phyloP scores from a whole-genome alignment of 2,329 filamentous ascomycete species.

The Thelonectria blattea region DNA sequence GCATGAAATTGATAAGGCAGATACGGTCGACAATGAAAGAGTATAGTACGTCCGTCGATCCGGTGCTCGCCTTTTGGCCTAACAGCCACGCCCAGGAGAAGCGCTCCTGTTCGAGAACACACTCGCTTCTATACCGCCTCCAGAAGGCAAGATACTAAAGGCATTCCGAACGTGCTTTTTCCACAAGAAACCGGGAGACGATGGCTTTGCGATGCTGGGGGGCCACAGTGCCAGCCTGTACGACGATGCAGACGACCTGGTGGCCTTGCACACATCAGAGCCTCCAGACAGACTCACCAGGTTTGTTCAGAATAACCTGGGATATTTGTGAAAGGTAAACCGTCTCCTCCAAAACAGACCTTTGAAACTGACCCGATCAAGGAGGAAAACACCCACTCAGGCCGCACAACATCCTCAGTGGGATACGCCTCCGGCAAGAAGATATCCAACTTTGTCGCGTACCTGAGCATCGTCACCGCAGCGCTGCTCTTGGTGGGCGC shows the following conservation, averaged over 20 bases:
- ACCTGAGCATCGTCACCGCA: slow-evolving; percentile 12
- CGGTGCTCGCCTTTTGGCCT: background rate
- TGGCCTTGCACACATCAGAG: background rate
- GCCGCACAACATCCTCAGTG: background rate
- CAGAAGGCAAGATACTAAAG: slow-evolving; percentile 11
- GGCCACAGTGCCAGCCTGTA: background rate
- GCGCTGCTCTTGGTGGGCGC: slow-evolving; percentile 17
- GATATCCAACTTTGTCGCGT: slow-evolving; percentile 14
- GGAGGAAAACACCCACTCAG: background rate
- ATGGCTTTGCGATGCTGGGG: background rate
- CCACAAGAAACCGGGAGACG: background rate
- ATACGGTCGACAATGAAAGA: background rate
- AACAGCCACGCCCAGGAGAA: slow-evolving; percentile 2
- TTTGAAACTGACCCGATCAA: too few species aligned
- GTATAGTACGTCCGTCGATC: background rate
- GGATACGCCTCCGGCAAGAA: background rate
- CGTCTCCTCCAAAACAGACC: too few species aligned
- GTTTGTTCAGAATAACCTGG: background rate
- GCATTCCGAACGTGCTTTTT: slow-evolving; percentile 16
- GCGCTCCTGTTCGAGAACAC: slow-evolving; percentile 20
- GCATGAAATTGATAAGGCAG: background rate
- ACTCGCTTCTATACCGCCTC: slow-evolving; percentile 9
- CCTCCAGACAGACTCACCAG: background rate
- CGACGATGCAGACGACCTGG: background rate
- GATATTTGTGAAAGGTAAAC: background rate